Base-by-base conservation (phyloP, 371 early-diverging fungal species). In the Rhizopus delemar region DNA sequence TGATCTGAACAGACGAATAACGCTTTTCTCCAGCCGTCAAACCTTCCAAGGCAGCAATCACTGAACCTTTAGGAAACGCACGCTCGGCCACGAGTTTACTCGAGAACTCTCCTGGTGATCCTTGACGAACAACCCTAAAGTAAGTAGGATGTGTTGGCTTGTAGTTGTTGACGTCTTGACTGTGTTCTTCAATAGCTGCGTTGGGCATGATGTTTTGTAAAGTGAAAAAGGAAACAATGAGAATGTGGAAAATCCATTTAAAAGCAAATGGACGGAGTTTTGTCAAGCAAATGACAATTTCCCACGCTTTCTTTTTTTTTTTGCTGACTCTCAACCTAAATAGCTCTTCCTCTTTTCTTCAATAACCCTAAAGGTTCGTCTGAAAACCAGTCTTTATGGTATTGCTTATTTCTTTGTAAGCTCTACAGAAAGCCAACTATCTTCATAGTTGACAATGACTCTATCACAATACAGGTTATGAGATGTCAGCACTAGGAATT, bases 1-100 rank as follows among this genome's bases (percentile, higher is more conserved):
- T 83, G 16, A 85, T 61, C 63, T 91, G 91, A 3, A 90, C 87
- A 15, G 84, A 77, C 28, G 87, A 82, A 60, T 86, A 87, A 15
- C 67, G 69, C 66, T 88, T 88, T 28, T 77, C 77, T 28, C 81
- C 83, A 34, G 74, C 70, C 1, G 80, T 82, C 41, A 71, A 57
- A 15, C 85, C 85, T 43, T 79, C 72, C 29, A 88, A 68, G n/a
- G 75, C 55, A 33, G 77, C 84, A 54, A 90, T 66, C 34, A 76
- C 67, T 34, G 77, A 74, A 12, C 82, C 89, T 58, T 83, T 77
- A 28, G 63, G 56, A 62, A 73, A 85, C 22, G 78, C 66, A 4
- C 65, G 66, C 52, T 66, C 71, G 9, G 85, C 77, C 2, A 86
- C 81, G 28, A 88, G 74, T 59, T 80, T 82, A 56, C 86, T 83